Conservation (phyloP, 495 filamentous ascomycete species). For the Neurospora hispaniola region DNA sequence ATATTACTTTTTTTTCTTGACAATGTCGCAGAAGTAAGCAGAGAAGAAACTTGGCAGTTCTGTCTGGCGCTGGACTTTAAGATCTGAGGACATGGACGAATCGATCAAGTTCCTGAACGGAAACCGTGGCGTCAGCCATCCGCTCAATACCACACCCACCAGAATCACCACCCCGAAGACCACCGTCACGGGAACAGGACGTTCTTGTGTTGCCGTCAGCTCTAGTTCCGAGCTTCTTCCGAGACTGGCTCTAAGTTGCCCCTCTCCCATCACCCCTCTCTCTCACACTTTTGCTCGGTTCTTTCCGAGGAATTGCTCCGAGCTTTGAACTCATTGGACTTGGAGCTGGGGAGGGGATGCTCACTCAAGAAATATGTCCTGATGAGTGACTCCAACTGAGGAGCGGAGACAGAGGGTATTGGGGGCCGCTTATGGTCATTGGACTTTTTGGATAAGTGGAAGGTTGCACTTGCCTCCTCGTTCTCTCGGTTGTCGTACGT, state of each 20-base stretch:
- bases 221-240: neutral
- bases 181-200: neutral
- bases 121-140: neutral
- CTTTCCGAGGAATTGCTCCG: neutral
- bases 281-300: neutral
- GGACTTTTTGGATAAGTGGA: neutral
- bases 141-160: neutral
- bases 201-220: neutral
- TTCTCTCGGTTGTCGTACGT: neutral
- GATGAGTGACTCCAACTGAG: neutral
- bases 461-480: neutral
- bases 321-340: neutral
- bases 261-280: neutral
- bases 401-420: neutral
- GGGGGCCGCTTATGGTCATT: neutral
- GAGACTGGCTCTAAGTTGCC: neutral
- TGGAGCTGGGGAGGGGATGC: neutral
- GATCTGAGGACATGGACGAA: neutral
- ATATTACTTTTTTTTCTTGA: neutral
- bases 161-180: neutral
- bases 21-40: neutral
- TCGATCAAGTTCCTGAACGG: neutral
- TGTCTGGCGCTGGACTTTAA: neutral
- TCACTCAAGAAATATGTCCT: neutral
- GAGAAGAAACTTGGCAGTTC: neutral